Conservation (phyloP, 345 rosid species). For the Crucihimalaya himalaica region DNA sequence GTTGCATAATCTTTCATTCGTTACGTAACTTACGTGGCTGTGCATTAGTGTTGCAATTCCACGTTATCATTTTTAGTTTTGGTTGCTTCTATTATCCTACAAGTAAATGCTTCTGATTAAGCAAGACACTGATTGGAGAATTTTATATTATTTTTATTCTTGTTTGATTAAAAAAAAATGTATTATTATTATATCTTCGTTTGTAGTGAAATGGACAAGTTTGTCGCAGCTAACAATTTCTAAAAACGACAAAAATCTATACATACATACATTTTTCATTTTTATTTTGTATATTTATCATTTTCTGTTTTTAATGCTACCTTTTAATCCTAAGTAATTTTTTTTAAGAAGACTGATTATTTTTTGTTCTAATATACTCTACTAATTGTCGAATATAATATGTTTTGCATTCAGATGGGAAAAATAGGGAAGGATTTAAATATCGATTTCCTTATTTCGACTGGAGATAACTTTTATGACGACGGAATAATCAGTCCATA, state of each 20-base stretch:
- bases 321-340: too few species aligned
- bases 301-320: not conserved
- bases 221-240: not conserved
- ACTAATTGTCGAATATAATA: not conserved
- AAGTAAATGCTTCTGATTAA: not conserved
- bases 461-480: constrained; percentile 60
- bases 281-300: not conserved
- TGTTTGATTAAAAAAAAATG: too few species aligned
- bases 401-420: constrained; percentile 46
- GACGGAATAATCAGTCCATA: constrained; percentile 44
- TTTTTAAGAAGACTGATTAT: too few species aligned
- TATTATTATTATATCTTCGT: not conserved
- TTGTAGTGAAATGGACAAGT: not conserved
- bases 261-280: too few species aligned
- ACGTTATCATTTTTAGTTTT: not conserved
- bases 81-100: constrained; percentile 12
- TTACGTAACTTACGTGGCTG: constrained; percentile 3
- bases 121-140: not conserved
- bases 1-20: not conserved
- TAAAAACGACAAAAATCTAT: not conserved
- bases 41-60: not conserved
- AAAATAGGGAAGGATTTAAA: constrained; percentile 39
- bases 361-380: too few species aligned
- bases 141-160: not conserved
- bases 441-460: constrained; percentile 50